Evolutionary conservation across 2,329 filamentous ascomycete species (phyloP), one percentile per base, ranked within the genome.

Genomic region (Diaporthe australafricana): DNA sequence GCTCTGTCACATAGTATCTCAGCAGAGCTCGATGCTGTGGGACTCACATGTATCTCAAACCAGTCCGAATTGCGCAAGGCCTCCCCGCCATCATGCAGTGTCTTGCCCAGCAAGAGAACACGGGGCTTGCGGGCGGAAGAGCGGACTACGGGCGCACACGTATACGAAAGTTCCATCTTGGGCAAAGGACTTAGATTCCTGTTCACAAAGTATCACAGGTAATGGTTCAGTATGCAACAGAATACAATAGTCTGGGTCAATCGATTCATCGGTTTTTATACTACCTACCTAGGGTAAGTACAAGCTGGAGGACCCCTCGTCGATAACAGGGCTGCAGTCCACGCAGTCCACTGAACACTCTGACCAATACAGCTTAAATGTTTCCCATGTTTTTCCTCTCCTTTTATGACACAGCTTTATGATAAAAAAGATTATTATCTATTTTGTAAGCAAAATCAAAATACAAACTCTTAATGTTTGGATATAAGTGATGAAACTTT

Each of bases 41-140:
- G 52, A 57, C 66, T 69, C 40, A 69, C 66, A 12, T 69, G 38
- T 32, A 69, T 69, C 12, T 69, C 66, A 35, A 60, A 69, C 14
- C 1, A 17, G n/a, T 48, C 22, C 1, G 66, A 42, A 16, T 69
- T 60, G 20, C 55, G 53, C n/a, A 47, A n/a, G 25, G 55, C 35
- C 30, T 69, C 66, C 60, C 66, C 66, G 30, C 66, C 66, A 6
- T 69, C 66, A 20, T 69, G 66, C 27, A 42, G 42, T 35, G 66
- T 55, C 66, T 57, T 57, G 20, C 66, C 66, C 27, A 69, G 17
- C 40, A 69, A 30, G 14, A 69, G 66, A 35, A 69, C 45, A 27
- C 40, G 52, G 17, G 53, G 66, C 38, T 25, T 69, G 3, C 14
- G 27, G 17, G 7, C 17, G 27, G 30, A 5, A 50, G n/a, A n/a